These are phyloP conservation scores for Sporothrix schenckii DNA, from an alignment of 2,329 filamentous ascomycete genomes.

Conservation along the genomic window DNA sequence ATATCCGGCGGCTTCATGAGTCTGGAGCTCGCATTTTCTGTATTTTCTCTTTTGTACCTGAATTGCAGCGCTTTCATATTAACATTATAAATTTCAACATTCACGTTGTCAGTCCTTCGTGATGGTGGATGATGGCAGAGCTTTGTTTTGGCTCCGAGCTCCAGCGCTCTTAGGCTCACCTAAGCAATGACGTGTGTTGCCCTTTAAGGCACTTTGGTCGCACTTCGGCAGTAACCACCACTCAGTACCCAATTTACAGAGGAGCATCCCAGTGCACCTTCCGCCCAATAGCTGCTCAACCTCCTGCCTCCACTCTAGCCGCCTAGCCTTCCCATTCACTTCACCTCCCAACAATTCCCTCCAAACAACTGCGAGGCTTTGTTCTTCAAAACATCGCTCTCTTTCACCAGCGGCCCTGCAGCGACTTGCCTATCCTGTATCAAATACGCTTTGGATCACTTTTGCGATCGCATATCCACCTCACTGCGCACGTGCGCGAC, in stretches of 20 bases:
- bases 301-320: constrained; percentile 1
- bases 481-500: constrained; percentile 14
- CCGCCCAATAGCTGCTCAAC: constrained; percentile 7
- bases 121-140: too few relatives aligned
- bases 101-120: too few relatives aligned
- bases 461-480: not conserved
- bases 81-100: too few relatives aligned
- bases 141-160: not conserved
- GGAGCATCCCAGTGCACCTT: constrained; percentile 6
- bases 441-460: not conserved
- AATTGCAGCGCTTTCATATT: not conserved
- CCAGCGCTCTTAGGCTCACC: not conserved
- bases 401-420: not conserved
- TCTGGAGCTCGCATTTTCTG: not conserved
- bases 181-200: constrained; percentile 13
- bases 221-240: constrained; percentile 10
- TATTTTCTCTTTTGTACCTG: not conserved
- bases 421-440: not conserved
- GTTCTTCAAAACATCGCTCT: not conserved
- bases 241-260: not conserved
- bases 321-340: constrained; percentile 5
- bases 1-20: not conserved
- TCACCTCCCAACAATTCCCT: constrained; percentile 6
- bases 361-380: constrained; percentile 1
- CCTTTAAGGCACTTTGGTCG: not conserved